Evolutionary conservation across 2,329 filamentous ascomycete genomes (phyloP), one percentile per base, ranked within the genome.

Genomic region (Penicillium fuscoglaucum): DNA sequence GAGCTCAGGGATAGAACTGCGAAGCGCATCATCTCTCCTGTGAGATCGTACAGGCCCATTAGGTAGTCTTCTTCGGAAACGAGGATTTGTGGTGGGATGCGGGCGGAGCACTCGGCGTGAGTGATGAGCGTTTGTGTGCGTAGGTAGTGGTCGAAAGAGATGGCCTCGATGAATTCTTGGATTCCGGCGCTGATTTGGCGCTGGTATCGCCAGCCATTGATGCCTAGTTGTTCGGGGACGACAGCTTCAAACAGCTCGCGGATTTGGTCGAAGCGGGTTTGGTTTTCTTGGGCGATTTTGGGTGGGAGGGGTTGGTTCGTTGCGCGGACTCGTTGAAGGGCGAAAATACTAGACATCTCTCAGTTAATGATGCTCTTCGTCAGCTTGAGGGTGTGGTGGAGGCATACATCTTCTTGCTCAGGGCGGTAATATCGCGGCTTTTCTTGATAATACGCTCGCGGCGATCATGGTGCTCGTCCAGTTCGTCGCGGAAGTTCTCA

Each of bases 1-100:
- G 92, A 89, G 1, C 92, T 92, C 73, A 96, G 90, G 28, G 87
- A 87, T 6, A 93, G 93, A 51, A 96, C 95, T 0, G 91, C 92
- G 76, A 97, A 98, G 31, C 93, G 85, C 95, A 99, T 99, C 80
- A 98, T 82, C 79, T 99, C 95, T 40, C 95, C 95, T 1, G 93
- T 93, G 66, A 98, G 84, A 74, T 99, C 95, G 70, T 96, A 97
- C 2, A 99, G 78, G 9, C 93, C 95, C 62, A 95, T 88, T 58
- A 96, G 78, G 72, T 96, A 98, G 75, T 99, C 95, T 55, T 93
- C 86, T 28, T 87, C 82, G 1, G 90, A 91, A 21, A 97, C 80
- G 0, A 80, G 68, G 2, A 97, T 82, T 1, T 80, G 82, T 0
- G 77, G 73, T 0, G 78, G 75, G 3, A 80, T 57, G 13, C 66